Percentiles rank a stretch among this genome's conserved stretches.
Conservation (phyloP, 2,329 filamentous ascomycete genomes). For the Fusarium sp. region DNA sequence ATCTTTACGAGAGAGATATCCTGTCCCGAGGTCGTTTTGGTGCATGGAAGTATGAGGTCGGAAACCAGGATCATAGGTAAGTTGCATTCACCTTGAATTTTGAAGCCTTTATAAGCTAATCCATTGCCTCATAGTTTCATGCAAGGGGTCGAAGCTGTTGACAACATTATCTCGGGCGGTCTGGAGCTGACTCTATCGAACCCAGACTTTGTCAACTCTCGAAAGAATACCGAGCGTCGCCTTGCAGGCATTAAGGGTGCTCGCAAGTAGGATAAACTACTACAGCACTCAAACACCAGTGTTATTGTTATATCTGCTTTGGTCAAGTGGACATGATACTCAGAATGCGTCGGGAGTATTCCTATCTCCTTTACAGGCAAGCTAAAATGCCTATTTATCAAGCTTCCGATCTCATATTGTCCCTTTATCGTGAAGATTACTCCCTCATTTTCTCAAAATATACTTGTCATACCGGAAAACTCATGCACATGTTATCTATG, state of each 20-base stretch:
- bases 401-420: no score
- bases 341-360: no score
- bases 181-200: constrained; percentile 96
- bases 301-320: no score
- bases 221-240: constrained; percentile 69
- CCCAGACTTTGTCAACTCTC: constrained; percentile 92
- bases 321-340: no score
- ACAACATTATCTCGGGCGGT: constrained; percentile 88
- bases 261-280: no score
- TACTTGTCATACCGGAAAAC: no score
- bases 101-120: not conserved
- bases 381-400: no score
- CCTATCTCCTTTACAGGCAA: no score
- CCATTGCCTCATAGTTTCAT: constrained; percentile 79
- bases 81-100: not conserved
- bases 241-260: constrained; percentile 48
- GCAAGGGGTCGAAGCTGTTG: constrained; percentile 93
- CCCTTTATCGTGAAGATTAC: no score
- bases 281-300: no score
- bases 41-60: constrained; percentile 96
- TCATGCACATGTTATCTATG: no score
- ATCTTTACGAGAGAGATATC: constrained; percentile 91
- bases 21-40: constrained; percentile 97
- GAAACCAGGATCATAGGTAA: constrained; percentile 82
- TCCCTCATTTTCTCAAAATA: no score